Evolutionary conservation across 148 eudicot genomes (phyloP), one percentile per base, ranked within the genome.

Genomic region (Amaranthus palmeri): DNA sequence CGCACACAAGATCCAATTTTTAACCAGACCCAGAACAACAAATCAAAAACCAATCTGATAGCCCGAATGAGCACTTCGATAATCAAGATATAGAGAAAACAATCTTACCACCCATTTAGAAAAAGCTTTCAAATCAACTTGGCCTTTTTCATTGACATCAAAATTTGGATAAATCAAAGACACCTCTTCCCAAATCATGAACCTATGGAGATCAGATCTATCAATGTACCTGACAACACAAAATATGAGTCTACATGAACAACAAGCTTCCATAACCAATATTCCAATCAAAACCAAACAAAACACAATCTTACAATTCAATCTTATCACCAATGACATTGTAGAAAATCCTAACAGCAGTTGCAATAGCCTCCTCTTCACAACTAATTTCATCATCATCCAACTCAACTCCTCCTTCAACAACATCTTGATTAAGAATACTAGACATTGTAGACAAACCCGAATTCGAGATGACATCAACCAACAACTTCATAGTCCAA

Each of bases 331-430:
- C 54, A 3, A 88, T 84, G 5, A 93, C 87, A 74, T 93, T 93
- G 47, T 70, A 36, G 73, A 88, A 93, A 55, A 88, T 90, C 62
- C 76, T 82, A 78, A 84, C 80, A 49, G 92, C 93, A 77, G 92
- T 90, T 54, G 86, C 92, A 65, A 86, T 90, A 55, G 98, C 98
- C 76, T 89, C 92, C 88, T 86, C 89, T 77, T 90, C 96, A 12
- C 83, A 88, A 0, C 88, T 88, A 10, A 93, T 90, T 68, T 88
- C 83, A 77, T 86, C 87, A 76, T 87, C 92, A 68, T 85, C 77
- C 74, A 86, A 82, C 36, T 86, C 89, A 55, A 80, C 84, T 3
- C 78, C 89, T n/a, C 88, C 88, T 67, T 84, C 88, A 74, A 79
- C 84, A 36, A 82, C 81, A 59, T 82, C 83, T 64, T 88, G 86